Conservation (phyloP, 345 rosid species). For the Rhodamnia argentea region DNA sequence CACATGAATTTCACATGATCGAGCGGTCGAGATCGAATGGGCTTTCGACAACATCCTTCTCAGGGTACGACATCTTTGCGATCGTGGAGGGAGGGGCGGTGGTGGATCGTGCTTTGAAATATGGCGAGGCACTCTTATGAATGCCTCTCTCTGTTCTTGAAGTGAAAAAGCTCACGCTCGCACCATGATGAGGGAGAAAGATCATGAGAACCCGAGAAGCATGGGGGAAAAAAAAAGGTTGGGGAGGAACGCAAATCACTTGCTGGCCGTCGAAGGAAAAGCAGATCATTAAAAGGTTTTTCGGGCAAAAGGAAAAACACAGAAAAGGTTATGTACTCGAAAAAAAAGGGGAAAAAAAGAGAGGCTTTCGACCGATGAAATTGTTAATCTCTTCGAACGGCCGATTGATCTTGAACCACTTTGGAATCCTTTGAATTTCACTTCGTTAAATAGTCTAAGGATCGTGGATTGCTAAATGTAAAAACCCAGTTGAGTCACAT, state of each 20-base stretch:
- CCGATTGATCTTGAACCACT: neutral
- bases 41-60: neutral
- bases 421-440: neutral
- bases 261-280: neutral
- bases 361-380: neutral
- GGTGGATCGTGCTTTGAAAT: neutral
- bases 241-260: neutral
- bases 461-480: neutral
- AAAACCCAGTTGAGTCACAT: fast-evolving
- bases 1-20: neutral
- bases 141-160: neutral
- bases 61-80: neutral
- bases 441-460: neutral
- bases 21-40: neutral
- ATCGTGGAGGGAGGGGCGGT: neutral
- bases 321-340: neutral
- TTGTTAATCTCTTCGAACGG: neutral
- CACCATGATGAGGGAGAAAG: neutral
- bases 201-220: neutral
- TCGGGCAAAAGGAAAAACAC: neutral
- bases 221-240: neutral
- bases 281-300: neutral
- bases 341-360: neutral
- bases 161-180: neutral
- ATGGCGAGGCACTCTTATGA: neutral